Evolutionary conservation across 768 basidiomycete species (phyloP).

Genomic region (Terana coerulea): DNA sequence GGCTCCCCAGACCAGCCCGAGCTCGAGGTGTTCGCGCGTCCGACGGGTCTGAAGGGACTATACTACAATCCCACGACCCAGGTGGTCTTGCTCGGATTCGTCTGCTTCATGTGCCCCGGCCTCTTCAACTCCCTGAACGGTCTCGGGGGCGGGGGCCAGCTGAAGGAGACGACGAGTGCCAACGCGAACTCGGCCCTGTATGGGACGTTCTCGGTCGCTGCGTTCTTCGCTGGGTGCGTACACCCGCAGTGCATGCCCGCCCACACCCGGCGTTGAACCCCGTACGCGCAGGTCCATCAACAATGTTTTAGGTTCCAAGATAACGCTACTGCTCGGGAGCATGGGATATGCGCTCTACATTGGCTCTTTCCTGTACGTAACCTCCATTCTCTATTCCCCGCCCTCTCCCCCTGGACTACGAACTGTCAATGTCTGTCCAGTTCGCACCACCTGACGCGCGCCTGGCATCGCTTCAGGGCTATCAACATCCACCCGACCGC

Average conservation of each 20-base stretch:
- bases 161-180: slow-evolving; percentile 60
- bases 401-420: neutral
- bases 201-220: slow-evolving; percentile 53
- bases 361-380: slow-evolving; percentile 62
- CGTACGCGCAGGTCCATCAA: slow-evolving; percentile 56
- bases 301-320: slow-evolving; percentile 73
- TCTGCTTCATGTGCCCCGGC: slow-evolving; percentile 58
- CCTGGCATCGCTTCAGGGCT: slow-evolving; percentile 42
- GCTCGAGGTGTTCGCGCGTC: slow-evolving; percentile 39
- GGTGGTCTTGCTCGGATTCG: slow-evolving; percentile 61
- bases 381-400: neutral
- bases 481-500: slow-evolving; percentile 66
- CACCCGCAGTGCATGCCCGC: neutral
- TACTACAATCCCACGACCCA: slow-evolving; percentile 60
- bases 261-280: neutral
- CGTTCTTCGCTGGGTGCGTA: slow-evolving; percentile 70
- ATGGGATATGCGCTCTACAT: slow-evolving; percentile 76
- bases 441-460: neutral
- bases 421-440: neutral
- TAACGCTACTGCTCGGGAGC: slow-evolving; percentile 73
- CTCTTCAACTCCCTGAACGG: slow-evolving; percentile 80
- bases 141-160: slow-evolving; percentile 75
- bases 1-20: slow-evolving; percentile 6
- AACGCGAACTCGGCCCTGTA: slow-evolving; percentile 72
- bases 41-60: slow-evolving; percentile 47